phyloP scores from a whole-genome alignment of 345 rosid species.

The Brassica juncea region DNA sequence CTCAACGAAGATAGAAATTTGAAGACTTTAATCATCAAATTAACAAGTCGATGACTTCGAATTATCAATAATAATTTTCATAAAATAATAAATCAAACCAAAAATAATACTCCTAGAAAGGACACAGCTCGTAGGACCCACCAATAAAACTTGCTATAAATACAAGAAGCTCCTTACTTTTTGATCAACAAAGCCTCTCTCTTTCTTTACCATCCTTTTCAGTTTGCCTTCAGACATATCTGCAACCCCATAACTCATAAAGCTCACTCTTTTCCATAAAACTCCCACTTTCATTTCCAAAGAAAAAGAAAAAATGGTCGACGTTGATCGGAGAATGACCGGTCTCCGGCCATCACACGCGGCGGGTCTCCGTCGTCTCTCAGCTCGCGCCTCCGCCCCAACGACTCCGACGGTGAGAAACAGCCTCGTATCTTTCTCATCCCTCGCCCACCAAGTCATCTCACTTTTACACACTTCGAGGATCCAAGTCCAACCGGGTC shows the following conservation, averaged over 20 bases:
- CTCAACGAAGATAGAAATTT: conserved; percentile 8
- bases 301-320: conserved; percentile 57
- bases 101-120: conserved; percentile 4
- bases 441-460: conserved; percentile 74
- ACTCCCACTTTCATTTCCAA: not conserved
- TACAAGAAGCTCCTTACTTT: conserved; percentile 19
- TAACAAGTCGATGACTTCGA: conserved; percentile 20
- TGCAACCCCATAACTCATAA: conserved; percentile 43
- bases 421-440: conserved; percentile 69
- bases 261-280: conserved; percentile 19
- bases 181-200: conserved; percentile 29
- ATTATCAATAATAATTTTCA: conserved; percentile 2
- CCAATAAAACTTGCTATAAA: conserved; percentile 42
- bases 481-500: conserved; percentile 77
- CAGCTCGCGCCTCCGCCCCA: conserved; percentile 87
- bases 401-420: conserved; percentile 53
- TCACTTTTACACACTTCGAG: conserved; percentile 68
- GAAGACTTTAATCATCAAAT: conserved; percentile 36
- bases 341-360: conserved; percentile 87
- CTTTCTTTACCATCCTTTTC: conserved; percentile 28
- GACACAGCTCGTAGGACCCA: conserved; percentile 34
- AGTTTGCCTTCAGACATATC: conserved; percentile 40
- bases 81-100: conserved; percentile 12
- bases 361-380: conserved; percentile 94
- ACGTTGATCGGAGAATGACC: conserved; percentile 94